Evolutionary conservation across 805 yeast genomes (phyloP), one percentile per base, ranked within the genome.

Genomic region (Candida sonorensis): DNA sequence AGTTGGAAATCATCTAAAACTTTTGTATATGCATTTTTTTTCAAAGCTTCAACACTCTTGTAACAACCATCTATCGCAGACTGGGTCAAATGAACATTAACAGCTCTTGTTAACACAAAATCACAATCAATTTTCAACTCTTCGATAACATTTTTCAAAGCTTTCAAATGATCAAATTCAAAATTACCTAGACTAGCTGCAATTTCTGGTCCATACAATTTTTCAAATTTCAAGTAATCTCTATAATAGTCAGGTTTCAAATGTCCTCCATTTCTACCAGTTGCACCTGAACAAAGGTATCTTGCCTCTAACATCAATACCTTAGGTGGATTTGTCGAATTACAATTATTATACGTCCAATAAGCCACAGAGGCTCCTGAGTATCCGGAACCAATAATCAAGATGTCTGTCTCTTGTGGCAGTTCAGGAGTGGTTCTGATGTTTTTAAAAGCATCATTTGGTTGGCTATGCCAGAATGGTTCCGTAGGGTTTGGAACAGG

Each of bases 251-350:
- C 45, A 5, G 72, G 69, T 27, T 66, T 63, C 31, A 68, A 40
- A 41, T 68, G 74, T 1, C 73, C 74, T 13, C 73, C 72, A 34
- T 67, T 68, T 34, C 73, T 47, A 12, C 70, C 72, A 2, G 70
- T 64, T 11, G 72, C 74, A 17, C 53, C 58, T 5, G 62, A 55
- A 30, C 59, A 56, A 4, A 57, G 50, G 33, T 61, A 60, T 32
- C 62, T 52, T 5, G 71, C 69, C 38, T 68, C 74, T 3, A 63
- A 31, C 45, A 47, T 37, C 15, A 45, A 13, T 7, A 45, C 31
- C 1, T 10, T 23, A 4, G 40, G 34, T 14, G 39, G 33, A n/a
- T n/a, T n/a, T 10, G 15, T 10, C 4, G 19, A 15, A 8, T 19
- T 26, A 13, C 27, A 29, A 7, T 29, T 16, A 14, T 35, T 31